A percentile compares a stretch with the other conserved stretches of the same genome.
These are phyloP conservation scores for Dendrobium officinale DNA, from an alignment of 106 monocot species.

Conservation along the genomic window DNA sequence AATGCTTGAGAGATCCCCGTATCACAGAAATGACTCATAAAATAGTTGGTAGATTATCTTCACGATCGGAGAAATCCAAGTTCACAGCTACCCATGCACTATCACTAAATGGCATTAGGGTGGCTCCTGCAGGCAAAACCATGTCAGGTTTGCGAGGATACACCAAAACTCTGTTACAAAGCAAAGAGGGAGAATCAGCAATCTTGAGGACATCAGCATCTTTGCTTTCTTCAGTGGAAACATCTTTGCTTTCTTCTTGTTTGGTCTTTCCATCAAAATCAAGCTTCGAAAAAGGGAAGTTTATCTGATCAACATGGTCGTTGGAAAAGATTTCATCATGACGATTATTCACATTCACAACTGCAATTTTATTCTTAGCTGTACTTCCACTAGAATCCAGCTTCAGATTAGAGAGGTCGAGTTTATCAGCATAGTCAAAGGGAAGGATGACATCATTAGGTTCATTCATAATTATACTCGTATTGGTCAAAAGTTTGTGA, in stretches of 20 bases:
- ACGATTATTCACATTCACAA: background rate
- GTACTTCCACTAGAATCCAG: background rate
- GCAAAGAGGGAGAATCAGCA: background rate
- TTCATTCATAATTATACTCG: background rate
- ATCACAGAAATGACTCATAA: background rate
- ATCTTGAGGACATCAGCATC: background rate
- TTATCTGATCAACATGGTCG: background rate
- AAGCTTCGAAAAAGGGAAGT: background rate
- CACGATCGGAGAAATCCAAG: constrained; percentile 18
- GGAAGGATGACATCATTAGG: background rate
- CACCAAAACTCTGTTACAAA: constrained; percentile 36
- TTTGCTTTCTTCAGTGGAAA: background rate
- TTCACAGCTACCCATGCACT: constrained; percentile 59
- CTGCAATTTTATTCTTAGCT: background rate
- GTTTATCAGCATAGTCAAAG: background rate
- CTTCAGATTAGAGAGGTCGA: background rate
- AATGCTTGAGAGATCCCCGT: too few relatives aligned
- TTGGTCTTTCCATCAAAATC: background rate
- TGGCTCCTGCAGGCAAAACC: constrained; percentile 39
- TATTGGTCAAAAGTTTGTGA: background rate
- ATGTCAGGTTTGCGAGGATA: constrained; percentile 38
- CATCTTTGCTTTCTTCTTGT: background rate
- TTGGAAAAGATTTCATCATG: background rate
- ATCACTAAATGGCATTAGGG: constrained; percentile 61
- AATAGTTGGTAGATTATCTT: constrained; percentile 11